These are phyloP conservation scores for Pyrrhoderma lamaoense DNA, from an alignment of 1,284 basidiomycete genomes.

Conservation along the genomic window DNA sequence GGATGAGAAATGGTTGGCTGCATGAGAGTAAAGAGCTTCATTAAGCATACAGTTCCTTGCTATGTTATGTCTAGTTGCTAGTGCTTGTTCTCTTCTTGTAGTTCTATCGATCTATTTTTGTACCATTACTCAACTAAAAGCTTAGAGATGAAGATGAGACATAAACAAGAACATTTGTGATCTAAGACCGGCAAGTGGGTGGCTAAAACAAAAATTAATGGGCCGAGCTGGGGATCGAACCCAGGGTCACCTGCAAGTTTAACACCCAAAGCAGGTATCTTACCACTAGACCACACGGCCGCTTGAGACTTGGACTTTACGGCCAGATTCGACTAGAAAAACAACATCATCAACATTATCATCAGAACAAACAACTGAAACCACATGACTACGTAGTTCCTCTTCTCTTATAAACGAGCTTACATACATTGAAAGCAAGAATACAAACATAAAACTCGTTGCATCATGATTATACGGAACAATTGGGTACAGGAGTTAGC, in stretches of 20 bases:
- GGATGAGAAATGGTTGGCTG: constrained; percentile 10
- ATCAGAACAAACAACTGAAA: too few species aligned
- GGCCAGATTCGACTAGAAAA: neutral
- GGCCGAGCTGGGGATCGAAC: constrained; percentile 43
- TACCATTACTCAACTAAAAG: neutral
- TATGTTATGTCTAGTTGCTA: too few species aligned
- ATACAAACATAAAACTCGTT: too few species aligned
- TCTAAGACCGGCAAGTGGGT: neutral
- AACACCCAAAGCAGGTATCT: constrained; percentile 44
- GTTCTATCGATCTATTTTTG: too few species aligned
- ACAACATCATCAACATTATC: too few species aligned
- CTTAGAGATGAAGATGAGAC: neutral
- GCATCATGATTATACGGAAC: too few species aligned
- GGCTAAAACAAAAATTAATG: neutral
- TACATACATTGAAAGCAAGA: too few species aligned
- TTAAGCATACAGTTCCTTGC: too few species aligned
- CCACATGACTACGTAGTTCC: too few species aligned
- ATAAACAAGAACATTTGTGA: neutral
- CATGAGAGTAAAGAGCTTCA: neutral
- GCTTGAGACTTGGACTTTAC: neutral
- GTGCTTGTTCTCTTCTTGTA: too few species aligned
- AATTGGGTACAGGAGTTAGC: too few species aligned
- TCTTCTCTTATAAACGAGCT: too few species aligned
- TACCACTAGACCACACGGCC: constrained; percentile 43
- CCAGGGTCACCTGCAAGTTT: constrained; percentile 40